phyloP scores from a whole-genome alignment of 2,329 filamentous ascomycete genomes.

The Paraconiothyrium brasiliense region DNA sequence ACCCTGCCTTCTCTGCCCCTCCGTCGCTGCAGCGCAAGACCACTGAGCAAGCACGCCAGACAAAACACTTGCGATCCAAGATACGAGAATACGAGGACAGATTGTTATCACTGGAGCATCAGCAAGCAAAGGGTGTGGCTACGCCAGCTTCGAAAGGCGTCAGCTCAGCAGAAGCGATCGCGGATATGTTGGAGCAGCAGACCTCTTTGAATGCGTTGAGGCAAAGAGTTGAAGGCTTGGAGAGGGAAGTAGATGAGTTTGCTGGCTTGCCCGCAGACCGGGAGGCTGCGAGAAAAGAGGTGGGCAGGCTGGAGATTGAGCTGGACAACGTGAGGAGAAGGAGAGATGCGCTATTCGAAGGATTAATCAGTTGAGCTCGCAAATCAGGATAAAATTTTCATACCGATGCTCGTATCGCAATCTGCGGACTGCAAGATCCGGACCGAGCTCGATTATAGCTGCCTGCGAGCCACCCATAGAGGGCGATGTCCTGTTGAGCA shows the following conservation, averaged over 20 bases:
- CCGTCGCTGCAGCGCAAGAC: constrained; percentile 72
- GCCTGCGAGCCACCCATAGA: not conserved
- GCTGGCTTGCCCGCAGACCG: constrained; percentile 77
- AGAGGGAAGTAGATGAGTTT: constrained; percentile 71
- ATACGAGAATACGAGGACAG: constrained; percentile 69
- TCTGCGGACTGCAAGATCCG: not conserved
- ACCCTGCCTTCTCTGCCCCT: constrained; percentile 56
- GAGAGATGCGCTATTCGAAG: constrained; percentile 80
- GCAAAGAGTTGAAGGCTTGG: constrained; percentile 66
- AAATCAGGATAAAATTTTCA: not conserved
- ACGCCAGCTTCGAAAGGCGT: constrained; percentile 44
- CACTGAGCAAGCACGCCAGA: constrained; percentile 75
- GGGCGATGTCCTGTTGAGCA: not conserved
- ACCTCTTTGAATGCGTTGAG: constrained; percentile 68
- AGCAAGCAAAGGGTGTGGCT: constrained; percentile 29
- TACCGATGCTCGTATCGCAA: not conserved
- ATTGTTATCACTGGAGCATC: constrained; percentile 49
- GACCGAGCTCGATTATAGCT: not conserved
- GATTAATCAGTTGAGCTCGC: constrained; percentile 63
- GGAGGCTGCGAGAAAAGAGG: constrained; percentile 72
- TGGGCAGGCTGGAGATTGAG: constrained; percentile 73
- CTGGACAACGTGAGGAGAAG: constrained; percentile 68
- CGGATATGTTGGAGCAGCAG: constrained; percentile 68
- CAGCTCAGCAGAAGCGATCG: constrained; percentile 61
- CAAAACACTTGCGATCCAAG: constrained; percentile 72